A percentile compares a stretch with the other conserved stretches of the same genome.
phyloP scores from a whole-genome alignment of 305 asterid species.

The Lippia alba region DNA sequence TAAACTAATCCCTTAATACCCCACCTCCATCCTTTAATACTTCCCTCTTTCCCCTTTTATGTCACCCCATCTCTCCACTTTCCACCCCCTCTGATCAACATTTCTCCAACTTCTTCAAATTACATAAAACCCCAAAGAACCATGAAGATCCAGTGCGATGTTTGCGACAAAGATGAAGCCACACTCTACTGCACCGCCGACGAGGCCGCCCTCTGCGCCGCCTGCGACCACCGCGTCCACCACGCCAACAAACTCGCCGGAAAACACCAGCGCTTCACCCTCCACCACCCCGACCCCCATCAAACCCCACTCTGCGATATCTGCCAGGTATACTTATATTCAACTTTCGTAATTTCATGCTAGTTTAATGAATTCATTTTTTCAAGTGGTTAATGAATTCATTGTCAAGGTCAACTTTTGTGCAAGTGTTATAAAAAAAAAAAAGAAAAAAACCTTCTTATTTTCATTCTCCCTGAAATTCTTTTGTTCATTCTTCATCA shows the following conservation, averaged over 20 bases:
- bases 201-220: conserved; percentile 84
- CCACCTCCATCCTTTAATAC: not conserved
- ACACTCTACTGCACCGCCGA: conserved; percentile 76
- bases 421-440: too few relatives aligned
- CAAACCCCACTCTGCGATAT: conserved; percentile 76
- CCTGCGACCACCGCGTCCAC: conserved; percentile 97
- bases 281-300: conserved; percentile 65
- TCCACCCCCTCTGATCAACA: conserved; percentile 33
- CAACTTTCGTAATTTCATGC: too few relatives aligned
- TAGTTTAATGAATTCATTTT: not conserved
- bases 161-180: conserved; percentile 72
- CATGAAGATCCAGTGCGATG: conserved; percentile 96
- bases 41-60: not conserved
- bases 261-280: conserved; percentile 82
- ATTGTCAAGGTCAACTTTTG: too few relatives aligned
- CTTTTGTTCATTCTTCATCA: not conserved
- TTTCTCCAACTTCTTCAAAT: not conserved
- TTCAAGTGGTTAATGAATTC: too few relatives aligned
- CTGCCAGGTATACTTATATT: conserved; percentile 70
- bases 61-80: conserved; percentile 27
- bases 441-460: too few relatives aligned
- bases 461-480: not conserved
- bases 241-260: conserved; percentile 95
- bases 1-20: conserved; percentile 12
- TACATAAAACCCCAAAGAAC: not conserved